phyloP scores from a whole-genome alignment of 768 basidiomycete genomes.

The Pholiota conissans region DNA sequence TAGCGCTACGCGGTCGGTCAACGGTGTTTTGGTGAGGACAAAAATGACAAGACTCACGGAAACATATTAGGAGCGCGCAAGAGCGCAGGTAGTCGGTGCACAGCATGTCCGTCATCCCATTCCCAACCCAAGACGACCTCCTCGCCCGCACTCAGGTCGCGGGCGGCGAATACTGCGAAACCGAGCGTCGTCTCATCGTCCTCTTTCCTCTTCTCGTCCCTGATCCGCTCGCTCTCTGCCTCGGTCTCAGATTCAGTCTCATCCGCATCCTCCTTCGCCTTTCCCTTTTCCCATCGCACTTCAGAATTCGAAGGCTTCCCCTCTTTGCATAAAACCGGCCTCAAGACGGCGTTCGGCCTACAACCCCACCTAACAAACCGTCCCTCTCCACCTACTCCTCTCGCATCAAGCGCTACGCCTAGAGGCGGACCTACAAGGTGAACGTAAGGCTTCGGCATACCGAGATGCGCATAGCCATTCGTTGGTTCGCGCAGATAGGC shows the following conservation, averaged over 20 bases:
- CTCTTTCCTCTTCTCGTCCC: no score
- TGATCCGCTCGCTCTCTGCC: slow-evolving; percentile 11
- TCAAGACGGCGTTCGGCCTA: slow-evolving; percentile 63
- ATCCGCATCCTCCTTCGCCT: background rate
- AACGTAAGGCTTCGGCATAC: slow-evolving; percentile 83
- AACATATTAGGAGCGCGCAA: slow-evolving; percentile 57
- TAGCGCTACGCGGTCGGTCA: no score
- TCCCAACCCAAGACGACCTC: slow-evolving; percentile 94
- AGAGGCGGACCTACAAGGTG: slow-evolving; percentile 78
- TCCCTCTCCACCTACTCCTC: slow-evolving; percentile 64
- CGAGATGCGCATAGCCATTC: slow-evolving; percentile 83
- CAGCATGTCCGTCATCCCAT: slow-evolving; percentile 91
- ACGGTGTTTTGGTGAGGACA: no score
- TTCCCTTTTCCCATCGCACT: background rate
- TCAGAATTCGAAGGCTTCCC: slow-evolving; percentile 3
- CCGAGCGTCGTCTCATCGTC: slow-evolving; percentile 39
- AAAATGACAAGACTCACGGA: slow-evolving; percentile 42
- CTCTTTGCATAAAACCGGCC: slow-evolving; percentile 47
- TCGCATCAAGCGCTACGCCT: slow-evolving; percentile 75
- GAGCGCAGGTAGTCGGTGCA: slow-evolving; percentile 75
- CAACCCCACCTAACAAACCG: slow-evolving; percentile 68
- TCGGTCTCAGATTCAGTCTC: slow-evolving; percentile 17
- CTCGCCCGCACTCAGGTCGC: slow-evolving; percentile 74
- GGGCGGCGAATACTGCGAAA: slow-evolving; percentile 81
- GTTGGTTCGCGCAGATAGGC: slow-evolving; percentile 76